Base-by-base conservation (phyloP, 139 green algal genomes). In the Pleodorina starrii region DNA sequence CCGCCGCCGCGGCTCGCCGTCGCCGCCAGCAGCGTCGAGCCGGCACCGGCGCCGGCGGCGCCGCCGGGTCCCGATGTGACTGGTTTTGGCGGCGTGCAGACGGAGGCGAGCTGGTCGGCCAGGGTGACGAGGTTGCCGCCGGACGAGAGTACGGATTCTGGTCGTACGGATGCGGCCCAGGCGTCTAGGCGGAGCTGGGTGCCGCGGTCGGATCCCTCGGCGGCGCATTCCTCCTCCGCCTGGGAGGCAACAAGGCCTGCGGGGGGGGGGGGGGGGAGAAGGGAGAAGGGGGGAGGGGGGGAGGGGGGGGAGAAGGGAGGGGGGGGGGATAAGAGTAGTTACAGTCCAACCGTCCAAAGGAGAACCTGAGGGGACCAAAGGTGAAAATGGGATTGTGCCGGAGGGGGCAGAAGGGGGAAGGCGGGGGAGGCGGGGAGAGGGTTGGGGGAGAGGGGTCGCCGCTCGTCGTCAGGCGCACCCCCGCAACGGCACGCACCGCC, bases 151-250 rank as follows among this genome's bases (percentile, higher is more conserved):
- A 88, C 48, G 38, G 54, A 60, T 17, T 68, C 68, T 14, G 60
- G 68, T 0, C 38, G 51, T 5, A 92, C 9, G 44, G 72, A 87
- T 11, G 69, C 54, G 32, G 84, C 90, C 82, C 87, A 91, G n/a
- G 87, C 84, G 66, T 91, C 90, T 23, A 93, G 36, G 2, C 90
- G 80, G n/a, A 90, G 9, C 9, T 88, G 81, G 48, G 63, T 82
- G 59, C 32, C 23, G 36, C 5, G 27, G 59, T 83, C 83, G 43
- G 50, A 38, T 43, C 43, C 74, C 59, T 90, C 89, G 9, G 42
- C 81, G 19, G 78, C 66, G 2, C 9, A 35, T 79, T 92, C 91
- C 89, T 93, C 92, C 50, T 95, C 91, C 27, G 88, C 91, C 5
- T 51, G 35, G 9, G 89, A 92, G 1, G 90, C 88, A 2, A 89